Percentiles rank a stretch among this genome's conserved stretches.
Conservation (phyloP, 768 basidiomycete species). For the Suillus brevipes region DNA sequence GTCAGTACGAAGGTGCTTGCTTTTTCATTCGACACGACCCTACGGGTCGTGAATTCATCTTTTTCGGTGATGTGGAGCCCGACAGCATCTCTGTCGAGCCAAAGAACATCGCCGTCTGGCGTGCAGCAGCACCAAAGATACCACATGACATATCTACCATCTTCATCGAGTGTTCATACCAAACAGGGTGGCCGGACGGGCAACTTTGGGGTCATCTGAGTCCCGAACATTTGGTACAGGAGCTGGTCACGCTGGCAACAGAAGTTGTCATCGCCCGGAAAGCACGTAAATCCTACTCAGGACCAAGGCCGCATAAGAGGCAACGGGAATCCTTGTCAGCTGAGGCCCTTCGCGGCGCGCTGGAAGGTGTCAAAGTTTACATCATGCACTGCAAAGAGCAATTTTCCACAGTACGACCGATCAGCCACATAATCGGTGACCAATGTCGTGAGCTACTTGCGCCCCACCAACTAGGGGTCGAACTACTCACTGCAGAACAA, state of each 20-base stretch:
- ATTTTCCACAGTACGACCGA: conserved; percentile 49
- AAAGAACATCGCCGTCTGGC: conserved; percentile 75
- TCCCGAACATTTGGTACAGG: conserved; percentile 75
- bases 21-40: conserved; percentile 79
- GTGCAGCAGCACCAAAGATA: conserved; percentile 75
- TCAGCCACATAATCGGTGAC: conserved; percentile 66
- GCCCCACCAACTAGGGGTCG: conserved; percentile 63
- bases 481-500: conserved; percentile 70
- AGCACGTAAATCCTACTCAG: conserved; percentile 27
- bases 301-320: conserved; percentile 34
- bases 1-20: conserved; percentile 74
- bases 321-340: conserved; percentile 37
- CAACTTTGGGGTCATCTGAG: conserved; percentile 84
- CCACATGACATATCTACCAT: conserved; percentile 68
- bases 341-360: conserved; percentile 49
- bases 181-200: conserved; percentile 65
- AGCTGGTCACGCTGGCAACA: conserved; percentile 67
- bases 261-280: conserved; percentile 57
- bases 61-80: conserved; percentile 94
- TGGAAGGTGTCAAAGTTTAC: conserved; percentile 67
- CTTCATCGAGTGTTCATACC: conserved; percentile 95
- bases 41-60: conserved; percentile 71
- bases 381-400: conserved; percentile 89
- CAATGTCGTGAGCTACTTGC: conserved; percentile 69
- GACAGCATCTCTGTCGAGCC: conserved; percentile 67